Percentiles rank a stretch among this genome's conserved stretches.
These are phyloP conservation scores for Neofusicoccum sp. DNA, from an alignment of 2,329 filamentous ascomycete genomes.

Conservation along the genomic window DNA sequence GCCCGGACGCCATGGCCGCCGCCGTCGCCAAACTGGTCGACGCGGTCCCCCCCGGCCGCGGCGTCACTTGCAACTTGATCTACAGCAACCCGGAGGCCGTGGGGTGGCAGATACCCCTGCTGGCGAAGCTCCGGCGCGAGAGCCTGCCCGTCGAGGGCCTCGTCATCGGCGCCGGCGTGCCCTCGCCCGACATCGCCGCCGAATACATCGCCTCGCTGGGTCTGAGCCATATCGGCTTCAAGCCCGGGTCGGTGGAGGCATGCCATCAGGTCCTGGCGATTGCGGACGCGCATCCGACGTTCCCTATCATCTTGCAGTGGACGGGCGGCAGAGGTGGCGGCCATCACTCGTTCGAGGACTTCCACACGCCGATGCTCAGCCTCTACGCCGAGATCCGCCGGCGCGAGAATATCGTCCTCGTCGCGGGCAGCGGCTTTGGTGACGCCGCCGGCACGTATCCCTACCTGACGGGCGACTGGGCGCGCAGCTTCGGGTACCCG, in stretches of 20 bases:
- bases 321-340: slow-evolving; percentile 91
- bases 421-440: slow-evolving; percentile 90
- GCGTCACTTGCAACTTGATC: slow-evolving; percentile 86
- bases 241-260: slow-evolving; percentile 83
- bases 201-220: slow-evolving; percentile 86
- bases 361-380: slow-evolving; percentile 85
- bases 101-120: slow-evolving; percentile 86
- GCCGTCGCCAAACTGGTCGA: slow-evolving; percentile 83
- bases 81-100: slow-evolving; percentile 88
- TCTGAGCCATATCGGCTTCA: slow-evolving; percentile 91
- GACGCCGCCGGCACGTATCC: slow-evolving; percentile 88
- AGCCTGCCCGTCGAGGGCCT: slow-evolving; percentile 89
- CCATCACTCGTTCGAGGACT: slow-evolving; percentile 93
- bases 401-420: slow-evolving; percentile 80
- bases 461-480: slow-evolving; percentile 87
- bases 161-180: slow-evolving; percentile 89
- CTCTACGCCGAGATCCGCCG: slow-evolving; percentile 89
- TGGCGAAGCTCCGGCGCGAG: slow-evolving; percentile 75
- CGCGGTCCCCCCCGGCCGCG: slow-evolving; percentile 77
- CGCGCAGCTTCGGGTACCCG: slow-evolving; percentile 83
- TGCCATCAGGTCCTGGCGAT: slow-evolving; percentile 91
- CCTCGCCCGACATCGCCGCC: slow-evolving; percentile 87
- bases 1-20: slow-evolving; percentile 75
- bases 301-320: slow-evolving; percentile 94
- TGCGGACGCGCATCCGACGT: slow-evolving; percentile 84